phyloP scores from a whole-genome alignment of 2,329 filamentous ascomycete species.

The Neurospora sp. region DNA sequence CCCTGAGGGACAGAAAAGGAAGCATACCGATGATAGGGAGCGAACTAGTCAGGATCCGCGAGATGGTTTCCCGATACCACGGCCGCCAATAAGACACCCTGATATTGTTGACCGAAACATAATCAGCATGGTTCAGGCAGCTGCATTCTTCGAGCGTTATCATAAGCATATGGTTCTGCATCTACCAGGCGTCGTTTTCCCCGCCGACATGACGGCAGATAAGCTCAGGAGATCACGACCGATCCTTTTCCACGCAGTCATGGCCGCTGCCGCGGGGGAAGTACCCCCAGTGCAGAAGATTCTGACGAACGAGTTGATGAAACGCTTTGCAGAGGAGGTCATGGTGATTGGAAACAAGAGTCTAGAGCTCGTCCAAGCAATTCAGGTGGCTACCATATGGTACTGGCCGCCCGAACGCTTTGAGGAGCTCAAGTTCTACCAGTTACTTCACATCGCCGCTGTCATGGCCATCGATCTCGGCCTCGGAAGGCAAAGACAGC shows the following conservation, averaged over 20 bases:
- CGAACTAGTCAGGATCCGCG: slow-evolving; percentile 2
- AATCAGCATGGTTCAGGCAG: slow-evolving; percentile 44
- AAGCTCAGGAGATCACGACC: slow-evolving; percentile 52
- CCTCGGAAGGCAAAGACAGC: slow-evolving; percentile 39
- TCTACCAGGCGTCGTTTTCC: slow-evolving; percentile 53
- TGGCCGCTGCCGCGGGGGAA: slow-evolving; percentile 55
- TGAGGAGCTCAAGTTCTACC: slow-evolving; percentile 84
- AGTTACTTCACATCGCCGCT: slow-evolving; percentile 70
- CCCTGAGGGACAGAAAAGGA: slow-evolving; percentile 31
- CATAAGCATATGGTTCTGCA: slow-evolving; percentile 50
- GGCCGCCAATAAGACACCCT: slow-evolving; percentile 9
- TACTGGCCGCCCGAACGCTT: slow-evolving; percentile 76
- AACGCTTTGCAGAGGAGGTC: slow-evolving; percentile 63
- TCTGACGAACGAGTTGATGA: slow-evolving; percentile 61
- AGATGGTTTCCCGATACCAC: slow-evolving; percentile 1
- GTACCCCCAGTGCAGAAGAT: slow-evolving; percentile 45
- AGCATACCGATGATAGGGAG: slow-evolving; percentile 24
- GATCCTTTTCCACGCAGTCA: slow-evolving; percentile 59
- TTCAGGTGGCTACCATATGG: slow-evolving; percentile 71
- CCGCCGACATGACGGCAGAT: slow-evolving; percentile 39
- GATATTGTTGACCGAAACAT: slow-evolving; percentile 52
- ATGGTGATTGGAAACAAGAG: slow-evolving; percentile 71
- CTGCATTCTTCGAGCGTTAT: slow-evolving; percentile 48
- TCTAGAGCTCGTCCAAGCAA: slow-evolving; percentile 70
- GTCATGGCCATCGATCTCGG: slow-evolving; percentile 80